A percentile compares a stretch with the other conserved stretches of the same genome.
Evolutionary conservation across 176 grass and related monocot genomes (phyloP).

Genomic region (Carex parvula): DNA sequence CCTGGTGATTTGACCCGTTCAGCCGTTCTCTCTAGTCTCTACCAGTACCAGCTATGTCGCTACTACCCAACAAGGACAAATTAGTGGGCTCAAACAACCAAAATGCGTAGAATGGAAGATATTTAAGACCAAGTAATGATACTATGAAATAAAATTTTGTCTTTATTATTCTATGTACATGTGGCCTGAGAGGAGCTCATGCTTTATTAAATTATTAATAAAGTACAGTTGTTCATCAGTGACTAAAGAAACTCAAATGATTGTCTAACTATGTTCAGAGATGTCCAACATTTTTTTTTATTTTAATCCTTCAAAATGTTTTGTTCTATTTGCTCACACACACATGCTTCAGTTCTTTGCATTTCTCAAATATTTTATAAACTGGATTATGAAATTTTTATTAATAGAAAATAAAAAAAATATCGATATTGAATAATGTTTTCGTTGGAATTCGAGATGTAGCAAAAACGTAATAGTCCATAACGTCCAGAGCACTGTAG

Average conservation of each 20-base stretch:
- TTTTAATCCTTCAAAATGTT: neutral
- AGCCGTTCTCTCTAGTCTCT: too few species aligned
- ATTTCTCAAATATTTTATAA: neutral
- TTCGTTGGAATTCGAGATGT: too few species aligned
- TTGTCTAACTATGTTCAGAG: neutral
- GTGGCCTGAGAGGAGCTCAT: neutral
- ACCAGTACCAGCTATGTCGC: neutral
- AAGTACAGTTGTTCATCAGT: neutral
- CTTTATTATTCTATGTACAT: neutral
- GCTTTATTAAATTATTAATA: constrained; percentile 1
- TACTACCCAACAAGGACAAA: constrained; percentile 2
- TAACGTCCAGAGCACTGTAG: too few species aligned
- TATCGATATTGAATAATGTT: too few species aligned
- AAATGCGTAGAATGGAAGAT: neutral
- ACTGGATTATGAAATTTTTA: too few species aligned
- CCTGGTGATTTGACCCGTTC: neutral
- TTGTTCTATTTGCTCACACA: neutral
- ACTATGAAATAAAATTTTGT: neutral
- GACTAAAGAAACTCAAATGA: neutral
- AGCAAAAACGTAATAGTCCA: too few species aligned
- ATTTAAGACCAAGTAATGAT: neutral
- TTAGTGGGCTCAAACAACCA: neutral
- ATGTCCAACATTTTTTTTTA: too few species aligned
- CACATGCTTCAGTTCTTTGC: neutral
- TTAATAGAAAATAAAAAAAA: too few species aligned